Evolutionary conservation across 2,329 filamentous ascomycete species (phyloP).

Genomic region (Talaromyces sp.): DNA sequence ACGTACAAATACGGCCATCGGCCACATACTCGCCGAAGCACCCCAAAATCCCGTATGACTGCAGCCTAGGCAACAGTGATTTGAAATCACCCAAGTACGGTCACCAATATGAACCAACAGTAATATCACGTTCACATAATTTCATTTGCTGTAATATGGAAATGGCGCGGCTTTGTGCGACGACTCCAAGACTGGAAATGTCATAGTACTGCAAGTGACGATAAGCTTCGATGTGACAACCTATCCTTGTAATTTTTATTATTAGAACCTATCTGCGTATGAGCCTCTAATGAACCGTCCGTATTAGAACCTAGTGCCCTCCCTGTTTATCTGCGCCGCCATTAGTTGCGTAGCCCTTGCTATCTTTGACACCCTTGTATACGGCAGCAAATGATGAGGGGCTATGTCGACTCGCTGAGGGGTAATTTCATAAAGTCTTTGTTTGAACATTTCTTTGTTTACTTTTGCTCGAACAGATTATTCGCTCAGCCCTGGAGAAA

Average conservation of each 20-base stretch:
- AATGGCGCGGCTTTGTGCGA: neutral
- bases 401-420: neutral
- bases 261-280: neutral
- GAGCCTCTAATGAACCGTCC: neutral
- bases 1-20: neutral
- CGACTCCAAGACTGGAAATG: neutral
- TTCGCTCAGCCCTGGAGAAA: neutral
- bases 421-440: neutral
- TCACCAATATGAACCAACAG: neutral
- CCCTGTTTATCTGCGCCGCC: neutral
- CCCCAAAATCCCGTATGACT: neutral
- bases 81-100: neutral
- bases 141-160: neutral
- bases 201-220: neutral
- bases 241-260: neutral
- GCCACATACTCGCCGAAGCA: neutral
- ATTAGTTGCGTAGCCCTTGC: neutral
- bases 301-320: neutral
- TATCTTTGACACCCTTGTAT: neutral
- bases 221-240: neutral
- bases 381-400: neutral
- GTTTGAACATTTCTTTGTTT: neutral
- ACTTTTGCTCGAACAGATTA: no score
- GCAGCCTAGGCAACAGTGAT: neutral
- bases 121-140: neutral